Base-by-base conservation (phyloP, 2,329 filamentous ascomycete species). In the Immersiporthe knoxdaviesiana region DNA sequence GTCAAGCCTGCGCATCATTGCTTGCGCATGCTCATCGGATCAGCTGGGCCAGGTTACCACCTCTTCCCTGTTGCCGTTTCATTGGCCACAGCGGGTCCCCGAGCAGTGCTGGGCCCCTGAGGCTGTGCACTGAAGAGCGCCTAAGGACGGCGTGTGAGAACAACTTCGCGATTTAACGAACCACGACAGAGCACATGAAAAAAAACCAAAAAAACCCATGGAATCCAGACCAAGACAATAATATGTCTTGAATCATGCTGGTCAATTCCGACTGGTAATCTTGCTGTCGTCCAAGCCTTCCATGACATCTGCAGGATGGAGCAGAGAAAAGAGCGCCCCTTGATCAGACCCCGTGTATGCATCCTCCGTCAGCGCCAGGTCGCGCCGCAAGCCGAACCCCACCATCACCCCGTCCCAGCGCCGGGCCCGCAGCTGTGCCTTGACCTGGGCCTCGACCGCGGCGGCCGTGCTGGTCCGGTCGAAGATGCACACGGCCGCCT, bases 71-170 rank as follows among this genome's bases (percentile, higher is more conserved):
- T 12, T 7, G n/a, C n/a, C n/a, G 37, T 44, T 27, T 44, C 59
- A 44, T 62, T 62, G 37, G 59, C 59, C 59, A 44, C 59, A 62
- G 59, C 59, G 59, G 59, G 37, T 59, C 56, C 18, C 2, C 21
- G 18, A 37, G 21, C 56, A 21, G 32, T 11, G 56, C 32, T 21
- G 37, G n/a, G n/a, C 59, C 59, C 59, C 37, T 44, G 59, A 27
- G 59, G 59, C 59, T 41, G 59, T 62, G 59, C 59, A 44, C 18
- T 41, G 14, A 27, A 3, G 2, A 21, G 59, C 59, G 35, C 59
- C 35, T 62, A 62, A 27, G 30, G 18, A 32, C 35, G 7, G n/a
- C n/a, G n/a, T n/a, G n/a, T n/a, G 35, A 35, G 37, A 2, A 39
- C n/a, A 39, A 39, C 6, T 12, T 39, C 7, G 2, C 37, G 37